phyloP scores from a whole-genome alignment of 352 stramenopile species.

The Phytophthora cactorum region DNA sequence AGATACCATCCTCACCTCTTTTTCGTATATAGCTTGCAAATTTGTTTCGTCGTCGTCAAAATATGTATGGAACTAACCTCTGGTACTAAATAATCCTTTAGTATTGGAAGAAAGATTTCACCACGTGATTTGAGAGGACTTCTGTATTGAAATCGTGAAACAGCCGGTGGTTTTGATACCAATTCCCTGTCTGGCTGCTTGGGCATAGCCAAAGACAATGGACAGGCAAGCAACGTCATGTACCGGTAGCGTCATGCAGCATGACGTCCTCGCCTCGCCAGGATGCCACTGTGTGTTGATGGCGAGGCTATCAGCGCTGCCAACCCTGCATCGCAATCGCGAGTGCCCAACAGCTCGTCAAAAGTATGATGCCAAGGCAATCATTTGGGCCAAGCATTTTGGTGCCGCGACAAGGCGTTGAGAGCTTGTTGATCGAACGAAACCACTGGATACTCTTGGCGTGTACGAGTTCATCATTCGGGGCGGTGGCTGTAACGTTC shows the following conservation, averaged over 20 bases:
- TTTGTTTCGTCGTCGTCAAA: background rate
- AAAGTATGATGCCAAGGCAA: slow-evolving; percentile 10
- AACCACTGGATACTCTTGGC: slow-evolving; percentile 36
- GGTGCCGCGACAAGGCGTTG: slow-evolving; percentile 15
- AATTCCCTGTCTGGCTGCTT: slow-evolving; percentile 6
- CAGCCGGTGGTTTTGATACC: slow-evolving; percentile 22
- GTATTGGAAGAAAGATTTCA: background rate
- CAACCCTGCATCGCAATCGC: slow-evolving; percentile 11
- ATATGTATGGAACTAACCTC: background rate
- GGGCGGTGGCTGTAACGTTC: slow-evolving; percentile 2
- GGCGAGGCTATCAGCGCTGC: background rate
- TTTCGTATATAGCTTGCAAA: background rate
- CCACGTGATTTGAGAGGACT: background rate
- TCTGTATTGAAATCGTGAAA: background rate
- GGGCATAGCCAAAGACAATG: too few relatives aligned
- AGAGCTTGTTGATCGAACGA: slow-evolving; percentile 22
- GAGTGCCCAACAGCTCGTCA: slow-evolving; percentile 31
- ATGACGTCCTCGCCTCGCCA: slow-evolving; percentile 21
- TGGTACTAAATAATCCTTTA: background rate
- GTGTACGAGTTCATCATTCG: slow-evolving; percentile 19
- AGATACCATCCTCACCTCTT: background rate
- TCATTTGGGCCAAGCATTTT: slow-evolving; percentile 26
- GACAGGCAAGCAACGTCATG: slow-evolving; percentile 31
- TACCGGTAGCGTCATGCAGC: slow-evolving; percentile 5
- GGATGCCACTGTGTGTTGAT: slow-evolving; percentile 11